Evolutionary conservation across 108 stramenopile species (phyloP).

Genomic region (Chaetoceros muelleri): DNA sequence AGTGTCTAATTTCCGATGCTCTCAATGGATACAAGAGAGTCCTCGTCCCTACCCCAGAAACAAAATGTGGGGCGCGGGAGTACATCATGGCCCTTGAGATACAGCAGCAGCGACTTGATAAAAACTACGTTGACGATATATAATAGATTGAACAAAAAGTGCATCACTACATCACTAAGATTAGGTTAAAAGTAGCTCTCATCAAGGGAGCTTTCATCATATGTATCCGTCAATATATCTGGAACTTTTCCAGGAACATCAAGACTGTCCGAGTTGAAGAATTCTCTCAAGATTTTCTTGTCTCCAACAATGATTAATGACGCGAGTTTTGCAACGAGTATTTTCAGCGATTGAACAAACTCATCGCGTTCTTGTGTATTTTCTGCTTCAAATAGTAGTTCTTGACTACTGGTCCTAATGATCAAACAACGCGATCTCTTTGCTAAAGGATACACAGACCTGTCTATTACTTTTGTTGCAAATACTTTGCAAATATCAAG

Average conservation of each 20-base stretch:
- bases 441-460: slow-evolving; percentile 28
- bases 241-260: background rate
- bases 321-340: slow-evolving; percentile 48
- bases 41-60: too few species aligned
- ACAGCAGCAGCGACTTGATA: too few species aligned
- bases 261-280: slow-evolving; percentile 12
- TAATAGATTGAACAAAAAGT: too few species aligned
- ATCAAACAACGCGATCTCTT: slow-evolving; percentile 19
- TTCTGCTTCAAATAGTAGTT: slow-evolving; percentile 35
- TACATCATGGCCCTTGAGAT: too few species aligned
- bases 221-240: background rate
- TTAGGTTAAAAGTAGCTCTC: too few species aligned
- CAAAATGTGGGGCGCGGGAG: too few species aligned
- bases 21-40: too few species aligned
- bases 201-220: too few species aligned
- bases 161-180: too few species aligned
- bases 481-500: slow-evolving; percentile 37
- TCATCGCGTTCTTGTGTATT: slow-evolving; percentile 26
- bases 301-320: slow-evolving; percentile 44
- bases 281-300: slow-evolving; percentile 35
- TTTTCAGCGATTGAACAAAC: slow-evolving; percentile 41
- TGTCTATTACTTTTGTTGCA: slow-evolving; percentile 27
- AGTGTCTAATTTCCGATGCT: too few species aligned
- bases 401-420: slow-evolving; percentile 26
- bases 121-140: too few species aligned